Base-by-base conservation (phyloP, 371 early-diverging fungal genomes). In the Apophysomyces trapeziformis region DNA sequence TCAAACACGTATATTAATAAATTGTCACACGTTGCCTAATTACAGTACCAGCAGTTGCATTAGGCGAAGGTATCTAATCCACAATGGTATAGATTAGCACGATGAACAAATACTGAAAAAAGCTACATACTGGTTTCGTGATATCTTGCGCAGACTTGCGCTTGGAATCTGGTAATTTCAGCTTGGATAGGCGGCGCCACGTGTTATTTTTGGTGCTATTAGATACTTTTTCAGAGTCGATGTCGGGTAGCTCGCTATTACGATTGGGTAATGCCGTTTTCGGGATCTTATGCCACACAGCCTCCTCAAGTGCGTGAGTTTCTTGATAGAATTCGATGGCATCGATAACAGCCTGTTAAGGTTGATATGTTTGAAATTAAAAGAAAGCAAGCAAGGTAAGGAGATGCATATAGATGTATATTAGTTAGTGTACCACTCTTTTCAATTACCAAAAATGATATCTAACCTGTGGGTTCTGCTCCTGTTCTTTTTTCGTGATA, bases 401-500 rank as follows among this genome's bases (percentile, higher is more conserved):
- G 54, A 50, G 54, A 50, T 50, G 21, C 54, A 50, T 21, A 26
- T 50, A 50, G 32, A 16, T 18, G 21, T 21, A 26, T 50, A 50
- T 50, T 50, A 21, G 21, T 50, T 50, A 50, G 54, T 16, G 21
- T 50, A 21, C 54, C 54, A 21, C 9, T 9, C 54, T 18, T 21
- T 64, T 96, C 94, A 37, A 95, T 50, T 50, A 21, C 54, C 54
- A 50, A 50, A 50, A 21, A 50, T 50, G 54, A 21, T 50, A 76
- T 26, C 66, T 50, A 68, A 72, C 76, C 66, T 95, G 94, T 16
- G 96, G 97, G 72, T 97, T 89, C n/a, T 92, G 90, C 70, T 90
- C 85, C 85, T 96, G 96, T 70, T 97, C 95, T 71, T 93, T 90
- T 75, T 92, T 91, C 60, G 96, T 86, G 73, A 97, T 96, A 60